phyloP scores from a whole-genome alignment of 2,329 filamentous ascomycete genomes.

The Coleophoma crateriformis region DNA sequence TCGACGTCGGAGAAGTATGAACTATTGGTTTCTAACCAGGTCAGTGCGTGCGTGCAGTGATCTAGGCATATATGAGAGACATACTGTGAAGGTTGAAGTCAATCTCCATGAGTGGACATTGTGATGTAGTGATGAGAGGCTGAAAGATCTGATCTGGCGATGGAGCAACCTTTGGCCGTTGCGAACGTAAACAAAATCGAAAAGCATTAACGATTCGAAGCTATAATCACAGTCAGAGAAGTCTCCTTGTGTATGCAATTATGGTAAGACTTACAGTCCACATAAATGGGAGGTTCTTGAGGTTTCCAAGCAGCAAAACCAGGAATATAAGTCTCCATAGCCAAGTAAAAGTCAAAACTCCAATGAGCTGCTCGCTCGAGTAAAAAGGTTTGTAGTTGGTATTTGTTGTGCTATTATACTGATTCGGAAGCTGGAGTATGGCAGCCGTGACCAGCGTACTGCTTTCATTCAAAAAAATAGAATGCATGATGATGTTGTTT shows the following conservation, averaged over 20 bases:
- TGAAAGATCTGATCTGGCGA: conserved; percentile 54
- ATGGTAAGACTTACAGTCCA: conserved; percentile 49
- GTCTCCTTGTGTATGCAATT: not conserved
- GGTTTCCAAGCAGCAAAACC: conserved; percentile 41
- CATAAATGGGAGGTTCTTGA: conserved; percentile 54
- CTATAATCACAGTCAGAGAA: conserved; percentile 8
- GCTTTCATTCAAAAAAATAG: not conserved
- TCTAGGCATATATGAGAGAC: not conserved
- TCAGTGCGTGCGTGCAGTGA: too few species aligned
- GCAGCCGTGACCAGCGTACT: not conserved
- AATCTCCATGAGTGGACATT: conserved; percentile 56
- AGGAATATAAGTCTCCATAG: conserved; percentile 28
- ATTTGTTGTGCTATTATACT: not conserved
- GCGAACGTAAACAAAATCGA: conserved; percentile 37
- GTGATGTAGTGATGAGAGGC: conserved; percentile 54
- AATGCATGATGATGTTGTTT: not conserved
- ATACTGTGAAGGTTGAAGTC: conserved; percentile 66
- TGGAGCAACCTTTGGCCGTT: conserved; percentile 33
- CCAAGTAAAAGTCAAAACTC: conserved; percentile 20
- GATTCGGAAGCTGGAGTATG: not conserved
- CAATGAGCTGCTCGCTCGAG: conserved; percentile 5
- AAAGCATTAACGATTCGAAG: conserved; percentile 31
- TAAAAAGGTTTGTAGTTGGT: not conserved
- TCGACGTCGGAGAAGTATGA: conserved; percentile 69
- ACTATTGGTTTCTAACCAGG: conserved; percentile 47